These are phyloP conservation scores for Chaetomidium leptoderma DNA, from an alignment of 495 filamentous ascomycete species.

Conservation along the genomic window DNA sequence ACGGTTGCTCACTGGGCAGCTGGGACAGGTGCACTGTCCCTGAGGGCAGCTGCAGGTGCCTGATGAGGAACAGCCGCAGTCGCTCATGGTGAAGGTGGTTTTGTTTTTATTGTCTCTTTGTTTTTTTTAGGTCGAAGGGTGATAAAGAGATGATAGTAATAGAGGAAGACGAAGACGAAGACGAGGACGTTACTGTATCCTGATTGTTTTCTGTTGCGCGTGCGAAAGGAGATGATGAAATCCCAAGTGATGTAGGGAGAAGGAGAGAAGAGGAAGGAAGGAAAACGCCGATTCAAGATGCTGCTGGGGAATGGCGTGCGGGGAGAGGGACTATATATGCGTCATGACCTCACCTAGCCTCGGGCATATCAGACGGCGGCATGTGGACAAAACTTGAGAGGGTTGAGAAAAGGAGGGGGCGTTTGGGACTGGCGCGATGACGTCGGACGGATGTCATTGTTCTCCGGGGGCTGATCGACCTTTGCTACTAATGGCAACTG, in stretches of 20 bases:
- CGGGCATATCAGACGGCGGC: not conserved
- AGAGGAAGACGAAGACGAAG: not conserved
- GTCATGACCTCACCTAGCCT: not conserved
- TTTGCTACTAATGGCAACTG: not conserved
- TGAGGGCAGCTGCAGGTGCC: constrained; percentile 24
- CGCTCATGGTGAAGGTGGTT: constrained; percentile 14
- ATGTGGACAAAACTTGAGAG: too few species aligned
- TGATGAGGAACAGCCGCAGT: constrained; percentile 15
- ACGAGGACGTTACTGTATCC: not conserved
- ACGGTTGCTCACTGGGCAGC: constrained; percentile 20
- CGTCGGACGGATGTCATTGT: constrained; percentile 1
- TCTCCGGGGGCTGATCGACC: not conserved
- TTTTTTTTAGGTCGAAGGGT: not conserved
- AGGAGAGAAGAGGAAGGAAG: not conserved
- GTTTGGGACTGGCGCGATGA: constrained; percentile 2
- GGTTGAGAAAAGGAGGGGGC: not conserved
- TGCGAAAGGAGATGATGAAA: not conserved
- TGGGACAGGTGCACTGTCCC: constrained; percentile 26
- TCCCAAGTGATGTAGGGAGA: not conserved
- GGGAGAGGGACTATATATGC: not conserved
- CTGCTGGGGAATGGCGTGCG: not conserved
- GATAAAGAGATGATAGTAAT: not conserved
- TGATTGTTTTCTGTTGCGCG: not conserved
- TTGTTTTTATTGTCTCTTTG: not conserved
- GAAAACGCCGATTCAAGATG: not conserved